Conservation (phyloP, 116 monocot genomes). For the Papilionanthe hybrid region DNA sequence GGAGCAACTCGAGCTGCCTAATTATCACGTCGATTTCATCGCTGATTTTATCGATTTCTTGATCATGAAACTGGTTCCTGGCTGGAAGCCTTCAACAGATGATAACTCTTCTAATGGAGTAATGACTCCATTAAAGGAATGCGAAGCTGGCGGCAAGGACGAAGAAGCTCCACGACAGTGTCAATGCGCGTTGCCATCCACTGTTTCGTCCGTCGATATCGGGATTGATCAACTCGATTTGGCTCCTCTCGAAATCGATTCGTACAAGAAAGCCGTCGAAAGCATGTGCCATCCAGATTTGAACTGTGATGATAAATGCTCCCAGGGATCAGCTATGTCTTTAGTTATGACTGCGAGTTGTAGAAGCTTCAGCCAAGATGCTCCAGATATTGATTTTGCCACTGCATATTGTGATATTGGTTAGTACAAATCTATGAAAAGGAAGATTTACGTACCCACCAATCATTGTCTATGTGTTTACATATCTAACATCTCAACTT, state of each 20-base stretch:
- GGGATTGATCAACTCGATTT: slow-evolving; percentile 8
- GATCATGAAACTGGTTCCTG: slow-evolving; percentile 43
- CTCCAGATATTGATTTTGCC: slow-evolving; percentile 30
- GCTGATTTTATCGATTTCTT: slow-evolving; percentile 60
- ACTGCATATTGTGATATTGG: slow-evolving; percentile 6
- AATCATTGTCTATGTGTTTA: no score
- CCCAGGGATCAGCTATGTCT: slow-evolving; percentile 33
- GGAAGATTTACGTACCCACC: no score
- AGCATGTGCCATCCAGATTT: slow-evolving; percentile 1
- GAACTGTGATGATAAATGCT: slow-evolving; percentile 22
- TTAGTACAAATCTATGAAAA: neutral
- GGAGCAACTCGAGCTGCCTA: slow-evolving; percentile 36
- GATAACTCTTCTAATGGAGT: slow-evolving; percentile 21
- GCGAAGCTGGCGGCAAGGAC: neutral
- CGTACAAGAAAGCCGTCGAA: slow-evolving; percentile 16
- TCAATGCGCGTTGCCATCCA: slow-evolving; percentile 1
- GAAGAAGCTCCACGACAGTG: slow-evolving; percentile 1
- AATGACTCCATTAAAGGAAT: slow-evolving; percentile 10
- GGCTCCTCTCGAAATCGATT: slow-evolving; percentile 16
- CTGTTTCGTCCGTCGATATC: neutral
- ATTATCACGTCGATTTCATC: slow-evolving; percentile 55
- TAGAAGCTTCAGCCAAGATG: slow-evolving; percentile 34
- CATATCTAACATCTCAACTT: no score
- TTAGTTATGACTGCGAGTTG: slow-evolving; percentile 24
- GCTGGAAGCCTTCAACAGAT: slow-evolving; percentile 32